These are phyloP conservation scores for Bipolaris zeicola DNA, from an alignment of 2,329 filamentous ascomycete genomes.

Conservation along the genomic window DNA sequence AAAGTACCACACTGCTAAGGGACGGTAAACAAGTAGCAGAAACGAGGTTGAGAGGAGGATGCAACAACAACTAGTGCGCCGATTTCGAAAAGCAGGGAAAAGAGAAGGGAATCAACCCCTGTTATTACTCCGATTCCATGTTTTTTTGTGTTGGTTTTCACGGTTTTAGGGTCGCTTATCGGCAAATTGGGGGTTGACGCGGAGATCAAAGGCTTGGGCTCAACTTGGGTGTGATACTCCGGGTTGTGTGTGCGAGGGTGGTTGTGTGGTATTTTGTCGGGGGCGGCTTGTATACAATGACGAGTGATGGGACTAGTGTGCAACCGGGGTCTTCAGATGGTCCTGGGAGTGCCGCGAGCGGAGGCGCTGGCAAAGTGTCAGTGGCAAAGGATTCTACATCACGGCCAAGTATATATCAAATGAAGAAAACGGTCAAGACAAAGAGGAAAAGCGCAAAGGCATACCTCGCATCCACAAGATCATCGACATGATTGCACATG, in stretches of 20 bases:
- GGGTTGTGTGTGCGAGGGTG: constrained; percentile 13
- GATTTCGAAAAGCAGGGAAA: constrained; percentile 29
- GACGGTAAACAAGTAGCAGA: constrained; percentile 18
- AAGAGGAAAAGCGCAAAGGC: constrained; percentile 31
- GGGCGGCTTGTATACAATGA: constrained; percentile 22
- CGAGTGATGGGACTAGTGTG: constrained; percentile 15
- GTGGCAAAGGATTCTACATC: constrained; percentile 12
- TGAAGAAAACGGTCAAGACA: neutral
- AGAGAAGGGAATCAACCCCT: constrained; percentile 39
- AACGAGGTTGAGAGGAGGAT: constrained; percentile 21
- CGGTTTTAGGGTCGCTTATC: constrained; percentile 27
- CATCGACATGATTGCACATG: constrained; percentile 97
- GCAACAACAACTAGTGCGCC: constrained; percentile 34
- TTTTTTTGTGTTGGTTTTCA: constrained; percentile 43
- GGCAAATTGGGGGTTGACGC: constrained; percentile 31
- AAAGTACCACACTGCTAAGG: constrained; percentile 24
- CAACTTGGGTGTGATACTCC: constrained; percentile 24
- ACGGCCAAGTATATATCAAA: constrained; percentile 4
- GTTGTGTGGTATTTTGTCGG: constrained; percentile 16
- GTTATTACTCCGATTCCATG: constrained; percentile 19
- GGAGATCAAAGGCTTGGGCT: constrained; percentile 11
- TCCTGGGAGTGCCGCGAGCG: constrained; percentile 35
- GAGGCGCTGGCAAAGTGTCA: constrained; percentile 23
- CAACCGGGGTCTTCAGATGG: constrained; percentile 28
- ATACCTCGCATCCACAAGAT: constrained; percentile 81